Base-by-base conservation (phyloP, 2,329 filamentous ascomycete genomes). In the Cephalotrichum gorgonifer region DNA sequence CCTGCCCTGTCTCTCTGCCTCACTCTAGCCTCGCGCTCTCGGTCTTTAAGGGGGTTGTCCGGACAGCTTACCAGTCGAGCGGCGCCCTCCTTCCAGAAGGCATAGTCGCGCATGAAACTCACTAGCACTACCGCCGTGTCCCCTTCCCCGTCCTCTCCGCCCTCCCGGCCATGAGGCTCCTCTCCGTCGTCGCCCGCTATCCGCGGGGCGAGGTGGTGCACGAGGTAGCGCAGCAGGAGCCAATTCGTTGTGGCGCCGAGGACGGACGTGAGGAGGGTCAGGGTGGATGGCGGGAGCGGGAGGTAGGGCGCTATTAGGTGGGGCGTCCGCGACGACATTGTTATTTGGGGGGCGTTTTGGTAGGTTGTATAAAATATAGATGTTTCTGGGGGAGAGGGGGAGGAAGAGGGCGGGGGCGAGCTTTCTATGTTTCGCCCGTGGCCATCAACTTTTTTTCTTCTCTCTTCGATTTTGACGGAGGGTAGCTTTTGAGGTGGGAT, bases 81-180 rank as follows among this genome's bases (percentile, higher is more conserved):
- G 2, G 75, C 76, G 45, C 86, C 83, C 3, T 83, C 78, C 53
- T 72, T 81, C 88, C 89, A 96, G 61, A 95, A 94, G 1, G 76
- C 70, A 54, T 76, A 78, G 57, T 91, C 85, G 52, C 87, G 76
- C 65, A 95, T 69, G 66, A 93, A 95, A 68, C 86, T 94, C 51
- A 93, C 81, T 3, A 96, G 71, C 3, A 95, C 72, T 1, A 96
- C 76, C 45, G 70, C 74, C 25, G 12, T 48, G 5, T 38, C 33
- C 25, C 41, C 28, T 20, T n/a, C 33, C 22, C 22, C 41, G 8
- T 26, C 41, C 26, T 8, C 35, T 30, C 17, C 25, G 8, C 27
- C 41, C 23, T 25, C 30, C 3, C 26, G 22, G 28, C 22, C 17
- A 11, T 23, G n/a, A 11, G 44, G 25, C 3, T 49, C 49, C 14